Evolutionary conservation across 208 protist species (phyloP).

Genomic region (Crithidia fasciculata): DNA sequence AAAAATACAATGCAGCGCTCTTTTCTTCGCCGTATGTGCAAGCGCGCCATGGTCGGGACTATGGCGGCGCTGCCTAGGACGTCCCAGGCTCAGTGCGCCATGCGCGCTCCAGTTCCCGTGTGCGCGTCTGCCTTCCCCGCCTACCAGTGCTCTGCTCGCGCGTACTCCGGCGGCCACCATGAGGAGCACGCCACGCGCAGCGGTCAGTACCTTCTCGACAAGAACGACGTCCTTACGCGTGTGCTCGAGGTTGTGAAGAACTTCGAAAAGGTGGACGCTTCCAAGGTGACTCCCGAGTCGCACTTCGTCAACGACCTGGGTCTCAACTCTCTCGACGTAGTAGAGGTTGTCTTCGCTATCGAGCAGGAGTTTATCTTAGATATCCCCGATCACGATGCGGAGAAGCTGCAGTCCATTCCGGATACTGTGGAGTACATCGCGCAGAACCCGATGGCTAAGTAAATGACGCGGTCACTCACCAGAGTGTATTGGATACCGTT

Average conservation of each 20-base stretch:
- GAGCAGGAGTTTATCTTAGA: constrained; percentile 97
- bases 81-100: constrained; percentile 5
- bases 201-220: constrained; percentile 91
- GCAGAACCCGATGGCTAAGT: constrained; percentile 96
- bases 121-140: background rate
- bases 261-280: constrained; percentile 95
- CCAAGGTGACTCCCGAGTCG: constrained; percentile 89
- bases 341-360: constrained; percentile 95
- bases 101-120: constrained; percentile 3
- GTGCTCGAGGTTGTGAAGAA: constrained; percentile 96
- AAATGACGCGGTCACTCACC: constrained; percentile 11
- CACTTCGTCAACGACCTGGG: constrained; percentile 97
- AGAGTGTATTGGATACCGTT: background rate
- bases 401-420: constrained; percentile 94
- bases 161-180: constrained; percentile 68
- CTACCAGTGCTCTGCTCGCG: constrained; percentile 41
- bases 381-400: constrained; percentile 96
- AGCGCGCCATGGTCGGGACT: constrained; percentile 16
- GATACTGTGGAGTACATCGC: constrained; percentile 95
- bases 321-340: constrained; percentile 95
- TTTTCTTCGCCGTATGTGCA: constrained; percentile 21
- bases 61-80: constrained; percentile 20
- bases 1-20: constrained; percentile 33
- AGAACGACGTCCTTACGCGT: constrained; percentile 94
- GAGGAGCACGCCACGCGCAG: constrained; percentile 68